These are phyloP conservation scores for Leccinum aurantiacum DNA, from an alignment of 768 basidiomycete species.

Conservation along the genomic window DNA sequence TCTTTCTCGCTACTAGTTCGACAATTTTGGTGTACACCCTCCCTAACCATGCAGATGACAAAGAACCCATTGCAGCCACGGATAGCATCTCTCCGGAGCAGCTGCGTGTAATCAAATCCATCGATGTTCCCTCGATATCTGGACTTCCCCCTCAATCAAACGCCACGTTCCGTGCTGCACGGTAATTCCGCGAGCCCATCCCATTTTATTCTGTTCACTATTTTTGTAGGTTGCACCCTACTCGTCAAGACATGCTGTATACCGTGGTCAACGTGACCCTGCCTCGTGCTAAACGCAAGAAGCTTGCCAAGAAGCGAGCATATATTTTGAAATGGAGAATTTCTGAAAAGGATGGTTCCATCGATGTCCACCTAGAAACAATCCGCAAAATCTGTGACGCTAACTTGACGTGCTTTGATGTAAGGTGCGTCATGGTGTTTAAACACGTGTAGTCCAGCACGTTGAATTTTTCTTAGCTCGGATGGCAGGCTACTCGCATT, in stretches of 20 bases:
- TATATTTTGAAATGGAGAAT: constrained; percentile 76
- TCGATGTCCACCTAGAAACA: constrained; percentile 51
- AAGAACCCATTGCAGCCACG: neutral
- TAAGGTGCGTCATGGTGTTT: constrained; percentile 56
- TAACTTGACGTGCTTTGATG: constrained; percentile 83
- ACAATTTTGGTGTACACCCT: constrained; percentile 64
- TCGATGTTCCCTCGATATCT: constrained; percentile 54
- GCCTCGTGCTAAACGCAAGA: constrained; percentile 55
- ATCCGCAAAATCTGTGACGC: constrained; percentile 74
- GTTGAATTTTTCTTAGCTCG: constrained; percentile 44
- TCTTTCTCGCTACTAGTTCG: constrained; percentile 64
- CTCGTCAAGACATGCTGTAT: constrained; percentile 54
- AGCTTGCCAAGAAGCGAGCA: constrained; percentile 54
- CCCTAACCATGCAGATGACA: constrained; percentile 33
- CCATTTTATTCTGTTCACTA: constrained; percentile 8
- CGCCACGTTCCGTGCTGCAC: constrained; percentile 61
- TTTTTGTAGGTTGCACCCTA: constrained; percentile 54
- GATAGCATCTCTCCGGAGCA: constrained; percentile 22
- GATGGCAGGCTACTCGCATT: constrained; percentile 83
- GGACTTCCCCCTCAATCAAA: constrained; percentile 44
- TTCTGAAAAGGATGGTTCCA: constrained; percentile 61
- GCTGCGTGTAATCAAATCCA: constrained; percentile 47
- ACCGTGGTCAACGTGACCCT: constrained; percentile 70
- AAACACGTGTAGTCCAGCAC: constrained; percentile 4
- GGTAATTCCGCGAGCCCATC: constrained; percentile 35